These are phyloP conservation scores for Poa pratensis DNA, from an alignment of 176 grass and related monocot species.

Conservation along the genomic window DNA sequence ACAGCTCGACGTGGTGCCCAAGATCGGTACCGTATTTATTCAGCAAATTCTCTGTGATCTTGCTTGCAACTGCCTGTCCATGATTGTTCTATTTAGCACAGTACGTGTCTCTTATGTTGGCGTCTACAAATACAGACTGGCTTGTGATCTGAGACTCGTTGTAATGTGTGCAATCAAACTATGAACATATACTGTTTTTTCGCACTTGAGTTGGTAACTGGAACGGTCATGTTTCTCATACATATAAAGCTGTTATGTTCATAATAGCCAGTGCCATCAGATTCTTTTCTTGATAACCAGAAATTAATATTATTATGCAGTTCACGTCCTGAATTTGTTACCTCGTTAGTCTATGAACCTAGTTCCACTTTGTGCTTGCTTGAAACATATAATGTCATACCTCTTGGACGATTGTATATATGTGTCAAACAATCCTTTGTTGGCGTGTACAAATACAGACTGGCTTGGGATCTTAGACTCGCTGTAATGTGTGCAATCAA, in stretches of 20 bases:
- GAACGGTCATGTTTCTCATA: not conserved
- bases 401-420: too few relatives aligned
- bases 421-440: not conserved
- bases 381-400: too few relatives aligned
- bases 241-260: constrained; percentile 6
- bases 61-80: not conserved
- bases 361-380: not conserved
- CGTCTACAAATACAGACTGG: constrained; percentile 20
- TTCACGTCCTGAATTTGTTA: not conserved
- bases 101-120: not conserved
- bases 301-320: not conserved
- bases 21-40: not conserved
- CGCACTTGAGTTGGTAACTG: not conserved
- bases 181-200: not conserved
- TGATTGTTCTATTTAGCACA: not conserved
- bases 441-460: constrained; percentile 20
- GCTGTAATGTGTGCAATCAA: not conserved
- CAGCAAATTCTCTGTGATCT: not conserved
- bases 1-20: not conserved
- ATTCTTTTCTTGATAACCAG: not conserved
- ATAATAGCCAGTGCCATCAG: not conserved
- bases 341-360: not conserved
- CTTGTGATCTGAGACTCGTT: constrained; percentile 15
- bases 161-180: not conserved
- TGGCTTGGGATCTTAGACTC: constrained; percentile 17